Evolutionary conservation across 148 eudicot genomes (phyloP), one percentile per base, ranked within the genome.

Genomic region (Fagopyrum homotropicum): DNA sequence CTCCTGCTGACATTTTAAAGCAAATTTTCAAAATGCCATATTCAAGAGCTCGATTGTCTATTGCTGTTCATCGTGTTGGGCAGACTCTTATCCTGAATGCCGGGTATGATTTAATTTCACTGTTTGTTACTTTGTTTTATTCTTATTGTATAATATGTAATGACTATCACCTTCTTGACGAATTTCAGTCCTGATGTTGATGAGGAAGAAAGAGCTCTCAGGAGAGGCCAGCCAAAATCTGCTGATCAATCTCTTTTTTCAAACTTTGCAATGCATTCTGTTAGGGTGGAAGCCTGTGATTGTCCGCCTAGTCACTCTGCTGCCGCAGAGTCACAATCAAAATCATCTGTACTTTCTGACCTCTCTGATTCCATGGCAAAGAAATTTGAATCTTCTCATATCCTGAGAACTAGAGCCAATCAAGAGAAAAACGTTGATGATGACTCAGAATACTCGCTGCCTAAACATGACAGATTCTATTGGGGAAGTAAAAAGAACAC

Each of bases 201-300:
- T 73, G 99, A 95, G 81, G 99, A 93, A 76, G 99, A 95, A 84
- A 84, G 89, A 77, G 77, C 92, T 78, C 87, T 87, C 59, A 88
- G 94, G 83, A 88, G 96, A 82, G 84, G 82, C 50, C 98, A 88
- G 78, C 83, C 93, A 43, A 92, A 95, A 78, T 85, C 88, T 82
- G 83, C 86, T 22, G 96, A 95, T 72, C 88, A 90, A 73, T 92
- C 99, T 61, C 86, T 95, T 50, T 89, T 95, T 76, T 73, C 86
- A 78, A 95, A 95, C 77, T 95, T 95, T 50, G 99, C 99, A 12
- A 95, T 88, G 99, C 99, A 95, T 84, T 95, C 99, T 54, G 99
- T 95, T 52, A 86, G 99, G 80, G 88, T 95, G 96, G 99, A 95
- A 84, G 99, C 99, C 75, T 95, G 97, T 80, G 99, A 95, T 80